Evolutionary conservation across 345 rosid species (phyloP).

Genomic region (Streptanthus diversifolius): DNA sequence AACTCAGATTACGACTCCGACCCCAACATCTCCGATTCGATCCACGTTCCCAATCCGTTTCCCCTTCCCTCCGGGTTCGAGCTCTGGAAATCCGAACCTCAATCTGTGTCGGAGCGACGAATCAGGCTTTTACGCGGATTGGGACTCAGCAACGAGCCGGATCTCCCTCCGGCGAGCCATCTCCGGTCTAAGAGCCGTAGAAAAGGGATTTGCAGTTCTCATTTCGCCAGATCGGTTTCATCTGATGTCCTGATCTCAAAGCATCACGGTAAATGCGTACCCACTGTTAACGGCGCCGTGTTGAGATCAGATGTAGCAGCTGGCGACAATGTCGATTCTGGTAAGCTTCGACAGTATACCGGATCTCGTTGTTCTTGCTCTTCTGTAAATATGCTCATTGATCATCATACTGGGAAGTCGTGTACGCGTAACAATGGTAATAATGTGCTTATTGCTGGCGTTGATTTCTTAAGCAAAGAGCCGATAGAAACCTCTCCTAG

Average conservation of each 20-base stretch:
- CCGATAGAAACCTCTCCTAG: constrained; percentile 31
- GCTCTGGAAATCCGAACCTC: constrained; percentile 81
- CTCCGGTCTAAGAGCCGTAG: constrained; percentile 35
- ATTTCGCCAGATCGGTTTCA: constrained; percentile 40
- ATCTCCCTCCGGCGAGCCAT: constrained; percentile 39
- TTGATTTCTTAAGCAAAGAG: constrained; percentile 34
- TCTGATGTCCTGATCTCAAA: constrained; percentile 37
- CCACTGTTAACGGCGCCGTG: background rate
- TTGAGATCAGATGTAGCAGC: constrained; percentile 48
- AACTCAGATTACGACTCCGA: constrained; percentile 54
- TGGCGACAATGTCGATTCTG: constrained; percentile 27
- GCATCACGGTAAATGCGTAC: constrained; percentile 17
- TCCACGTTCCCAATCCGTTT: constrained; percentile 35
- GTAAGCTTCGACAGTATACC: constrained; percentile 26
- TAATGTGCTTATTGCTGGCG: constrained; percentile 17
- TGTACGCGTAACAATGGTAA: constrained; percentile 17
- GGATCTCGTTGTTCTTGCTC: constrained; percentile 39
- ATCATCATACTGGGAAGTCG: constrained; percentile 19
- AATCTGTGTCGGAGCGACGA: constrained; percentile 72
- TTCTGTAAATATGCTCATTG: constrained; percentile 32
- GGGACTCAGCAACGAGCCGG: constrained; percentile 60
- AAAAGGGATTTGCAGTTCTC: constrained; percentile 28
- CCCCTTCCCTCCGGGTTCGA: constrained; percentile 57
- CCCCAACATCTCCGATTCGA: constrained; percentile 34
- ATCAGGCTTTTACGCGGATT: constrained; percentile 53